Percentiles rank a stretch among this genome's conserved stretches.
Evolutionary conservation across 2,329 filamentous ascomycete genomes (phyloP).

Genomic region (Talaromyces sp.): DNA sequence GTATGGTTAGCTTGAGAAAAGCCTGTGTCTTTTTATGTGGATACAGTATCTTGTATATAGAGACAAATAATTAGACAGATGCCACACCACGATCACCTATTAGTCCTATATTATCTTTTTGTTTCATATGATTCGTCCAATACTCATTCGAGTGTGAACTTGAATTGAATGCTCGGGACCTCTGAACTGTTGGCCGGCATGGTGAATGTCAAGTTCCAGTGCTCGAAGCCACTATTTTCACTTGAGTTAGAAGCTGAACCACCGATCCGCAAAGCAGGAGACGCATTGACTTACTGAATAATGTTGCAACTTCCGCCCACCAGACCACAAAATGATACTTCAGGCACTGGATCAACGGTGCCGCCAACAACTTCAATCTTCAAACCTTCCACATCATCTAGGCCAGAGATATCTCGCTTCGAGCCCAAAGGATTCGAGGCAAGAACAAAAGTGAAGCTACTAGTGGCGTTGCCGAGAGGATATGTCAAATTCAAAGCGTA

Average conservation of each 20-base stretch:
- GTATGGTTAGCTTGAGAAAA: too few species aligned
- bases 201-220: conserved; percentile 14
- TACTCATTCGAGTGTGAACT: conserved; percentile 4
- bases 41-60: too few species aligned
- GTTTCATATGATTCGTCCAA: too few species aligned
- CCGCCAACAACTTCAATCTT: conserved; percentile 16
- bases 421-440: conserved; percentile 17
- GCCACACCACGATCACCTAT: background rate
- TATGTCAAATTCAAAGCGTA: conserved; percentile 49
- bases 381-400: conserved; percentile 17
- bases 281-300: conserved; percentile 15
- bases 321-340: conserved; percentile 12
- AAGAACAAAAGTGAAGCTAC: conserved; percentile 44
- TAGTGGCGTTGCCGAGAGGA: conserved; percentile 47
- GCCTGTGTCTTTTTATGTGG: too few species aligned
- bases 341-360: conserved; percentile 13
- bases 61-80: too few species aligned
- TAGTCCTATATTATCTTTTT: too few species aligned
- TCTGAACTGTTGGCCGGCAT: conserved; percentile 11
- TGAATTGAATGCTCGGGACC: conserved; percentile 11
- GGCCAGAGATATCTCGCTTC: conserved; percentile 11
- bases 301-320: conserved; percentile 13
- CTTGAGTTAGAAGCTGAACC: background rate
- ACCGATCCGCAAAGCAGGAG: background rate
- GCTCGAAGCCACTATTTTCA: conserved; percentile 9